Conservation (phyloP, 306 rosid species). For the Lathyrus aphaca region DNA sequence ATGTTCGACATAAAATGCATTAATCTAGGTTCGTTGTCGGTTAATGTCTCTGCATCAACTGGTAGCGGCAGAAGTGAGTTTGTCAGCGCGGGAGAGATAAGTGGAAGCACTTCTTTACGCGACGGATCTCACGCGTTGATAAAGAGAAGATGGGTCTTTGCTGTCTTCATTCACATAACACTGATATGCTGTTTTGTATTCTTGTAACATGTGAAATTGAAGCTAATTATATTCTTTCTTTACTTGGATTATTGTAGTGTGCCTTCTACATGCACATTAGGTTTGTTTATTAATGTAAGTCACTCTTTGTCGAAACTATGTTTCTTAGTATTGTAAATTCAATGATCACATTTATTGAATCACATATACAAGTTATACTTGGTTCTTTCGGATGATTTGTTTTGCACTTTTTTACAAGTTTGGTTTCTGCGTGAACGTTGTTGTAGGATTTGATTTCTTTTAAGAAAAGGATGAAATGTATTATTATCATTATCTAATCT, state of each 20-base stretch:
- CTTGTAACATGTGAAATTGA: conserved; percentile 43
- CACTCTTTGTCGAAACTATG: conserved; percentile 20
- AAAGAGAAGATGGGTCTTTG: conserved; percentile 34
- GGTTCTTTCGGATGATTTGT: neutral
- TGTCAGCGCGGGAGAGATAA: conserved; percentile 60
- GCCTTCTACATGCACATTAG: conserved; percentile 36
- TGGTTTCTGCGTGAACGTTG: neutral
- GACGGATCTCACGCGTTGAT: conserved; percentile 41
- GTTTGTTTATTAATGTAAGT: conserved; percentile 30
- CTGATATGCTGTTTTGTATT: conserved; percentile 36
- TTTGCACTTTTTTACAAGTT: neutral
- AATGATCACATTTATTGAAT: conserved; percentile 16
- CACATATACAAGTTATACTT: conserved; percentile 18
- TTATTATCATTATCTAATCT: neutral
- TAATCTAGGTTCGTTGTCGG: conserved; percentile 65
- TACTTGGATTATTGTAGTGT: conserved; percentile 40
- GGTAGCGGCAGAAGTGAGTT: conserved; percentile 70
- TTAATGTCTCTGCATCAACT: conserved; percentile 73
- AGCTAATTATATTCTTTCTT: conserved; percentile 29
- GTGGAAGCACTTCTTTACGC: conserved; percentile 45
- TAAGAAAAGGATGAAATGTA: neutral
- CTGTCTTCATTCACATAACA: conserved; percentile 44
- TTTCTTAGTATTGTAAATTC: conserved; percentile 43
- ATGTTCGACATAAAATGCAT: conserved; percentile 5
- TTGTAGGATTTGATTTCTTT: neutral